phyloP scores from a whole-genome alignment of 75 land plant species.

The Ceratopteris richardii region DNA sequence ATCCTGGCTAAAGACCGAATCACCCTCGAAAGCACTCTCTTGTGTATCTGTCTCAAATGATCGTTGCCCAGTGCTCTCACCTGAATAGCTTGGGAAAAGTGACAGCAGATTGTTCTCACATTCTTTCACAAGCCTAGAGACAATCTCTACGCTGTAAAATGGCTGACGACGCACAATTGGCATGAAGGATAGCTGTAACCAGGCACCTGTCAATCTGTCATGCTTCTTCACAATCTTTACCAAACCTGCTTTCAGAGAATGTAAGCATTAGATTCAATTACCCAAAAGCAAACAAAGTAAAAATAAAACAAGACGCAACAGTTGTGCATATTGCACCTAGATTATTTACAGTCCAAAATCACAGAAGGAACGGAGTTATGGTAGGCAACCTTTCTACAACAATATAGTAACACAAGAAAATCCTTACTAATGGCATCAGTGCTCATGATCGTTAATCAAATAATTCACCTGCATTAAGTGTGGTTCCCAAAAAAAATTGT shows the following conservation, averaged over 20 bases:
- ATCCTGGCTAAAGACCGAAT: conserved; percentile 23
- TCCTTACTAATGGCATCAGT: too few species aligned
- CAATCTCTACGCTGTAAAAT: conserved; percentile 53
- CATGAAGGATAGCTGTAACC: conserved; percentile 64
- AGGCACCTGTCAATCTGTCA: conserved; percentile 65
- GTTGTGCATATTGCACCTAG: too few species aligned
- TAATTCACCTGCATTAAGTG: too few species aligned
- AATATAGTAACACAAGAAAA: too few species aligned
- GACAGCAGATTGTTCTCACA: conserved; percentile 47
- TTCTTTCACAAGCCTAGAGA: conserved; percentile 60
- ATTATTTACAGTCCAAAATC: too few species aligned
- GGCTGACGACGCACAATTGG: conserved; percentile 62
- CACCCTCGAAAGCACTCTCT: conserved; percentile 3
- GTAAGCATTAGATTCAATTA: neutral
- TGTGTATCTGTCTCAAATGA: conserved; percentile 10
- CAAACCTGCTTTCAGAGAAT: conserved; percentile 31
- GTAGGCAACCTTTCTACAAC: too few species aligned
- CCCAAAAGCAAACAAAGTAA: too few species aligned
- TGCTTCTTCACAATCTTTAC: conserved; percentile 78
- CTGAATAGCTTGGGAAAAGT: conserved; percentile 23
- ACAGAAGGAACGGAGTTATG: too few species aligned
- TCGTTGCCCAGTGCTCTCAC: conserved; percentile 7
- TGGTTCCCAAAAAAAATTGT: too few species aligned
- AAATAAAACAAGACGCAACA: too few species aligned
- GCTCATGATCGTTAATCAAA: too few species aligned